Conservation (phyloP, 2,329 filamentous ascomycete genomes). For the Rhytidhysteron rufulum region DNA sequence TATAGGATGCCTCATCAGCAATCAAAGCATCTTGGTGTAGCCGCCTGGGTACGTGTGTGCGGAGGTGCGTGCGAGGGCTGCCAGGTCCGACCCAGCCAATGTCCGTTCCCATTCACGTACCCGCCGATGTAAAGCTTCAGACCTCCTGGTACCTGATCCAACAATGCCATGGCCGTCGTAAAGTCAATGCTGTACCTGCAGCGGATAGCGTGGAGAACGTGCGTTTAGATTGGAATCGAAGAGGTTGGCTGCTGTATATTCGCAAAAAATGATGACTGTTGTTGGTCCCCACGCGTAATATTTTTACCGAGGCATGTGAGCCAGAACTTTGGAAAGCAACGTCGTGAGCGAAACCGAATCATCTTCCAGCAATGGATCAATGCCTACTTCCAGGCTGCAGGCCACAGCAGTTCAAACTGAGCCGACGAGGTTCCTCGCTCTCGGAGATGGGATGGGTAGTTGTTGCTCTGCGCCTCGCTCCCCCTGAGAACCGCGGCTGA, state of each 20-base stretch:
- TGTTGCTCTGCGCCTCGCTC: no score
- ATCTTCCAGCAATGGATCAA: neutral
- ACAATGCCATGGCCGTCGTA: conserved; percentile 47
- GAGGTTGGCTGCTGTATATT: neutral
- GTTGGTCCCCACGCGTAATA: no score
- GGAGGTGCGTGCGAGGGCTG: conserved; percentile 2
- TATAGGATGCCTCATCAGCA: conserved; percentile 41
- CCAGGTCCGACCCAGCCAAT: conserved; percentile 9
- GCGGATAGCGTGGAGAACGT: no score
- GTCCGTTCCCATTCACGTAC: conserved; percentile 49
- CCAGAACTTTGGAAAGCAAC: no score
- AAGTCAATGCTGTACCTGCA: no score
- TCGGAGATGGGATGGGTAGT: no score
- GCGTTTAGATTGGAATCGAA: conserved; percentile 1
- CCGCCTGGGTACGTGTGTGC: conserved; percentile 1
- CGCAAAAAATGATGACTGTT: no score
- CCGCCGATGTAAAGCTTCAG: conserved; percentile 75
- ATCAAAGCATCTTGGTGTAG: conserved; percentile 2
- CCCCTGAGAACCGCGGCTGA: no score
- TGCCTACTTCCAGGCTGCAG: neutral
- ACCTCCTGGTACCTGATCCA: conserved; percentile 66
- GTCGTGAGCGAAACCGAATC: neutral
- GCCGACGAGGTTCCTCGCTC: no score
- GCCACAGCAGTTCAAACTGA: neutral
- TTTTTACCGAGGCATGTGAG: no score